Evolutionary conservation across 2,329 filamentous ascomycete species (phyloP).

Genomic region (Kalaharituber pfeilii): DNA sequence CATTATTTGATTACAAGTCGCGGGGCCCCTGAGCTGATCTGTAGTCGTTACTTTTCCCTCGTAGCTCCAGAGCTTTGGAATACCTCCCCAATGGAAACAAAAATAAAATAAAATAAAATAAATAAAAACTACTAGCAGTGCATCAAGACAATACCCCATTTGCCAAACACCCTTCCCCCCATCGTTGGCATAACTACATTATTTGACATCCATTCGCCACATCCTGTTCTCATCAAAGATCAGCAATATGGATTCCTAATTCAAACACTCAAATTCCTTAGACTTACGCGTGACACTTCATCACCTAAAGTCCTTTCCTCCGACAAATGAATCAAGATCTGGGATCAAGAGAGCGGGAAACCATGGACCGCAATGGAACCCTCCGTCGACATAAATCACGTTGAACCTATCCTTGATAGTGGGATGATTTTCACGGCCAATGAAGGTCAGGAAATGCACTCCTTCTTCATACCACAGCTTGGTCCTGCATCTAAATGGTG

Average conservation of each 20-base stretch:
- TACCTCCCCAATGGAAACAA: too few relatives aligned
- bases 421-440: conserved; percentile 96
- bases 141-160: too few relatives aligned
- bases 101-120: too few relatives aligned
- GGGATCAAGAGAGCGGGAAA: conserved; percentile 64
- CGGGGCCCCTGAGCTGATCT: too few relatives aligned
- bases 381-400: conserved; percentile 81
- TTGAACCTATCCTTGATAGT: conserved; percentile 78
- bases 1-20: too few relatives aligned
- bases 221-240: conserved; percentile 75
- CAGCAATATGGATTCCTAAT: conserved; percentile 91
- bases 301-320: conserved; percentile 79
- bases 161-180: too few relatives aligned
- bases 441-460: conserved; percentile 85
- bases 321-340: conserved; percentile 93
- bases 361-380: conserved; percentile 96
- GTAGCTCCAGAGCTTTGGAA: too few relatives aligned
- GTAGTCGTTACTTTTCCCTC: too few relatives aligned
- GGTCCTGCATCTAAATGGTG: conserved; percentile 92
- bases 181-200: conserved; percentile 74
- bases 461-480: conserved; percentile 85
- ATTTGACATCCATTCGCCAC: conserved; percentile 78
- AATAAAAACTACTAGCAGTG: too few relatives aligned
- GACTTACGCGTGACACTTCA: conserved; percentile 44
- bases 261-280: conserved; percentile 56